These are phyloP conservation scores for Forsythia suspensa DNA, from an alignment of 257 asterid genomes.

Conservation along the genomic window DNA sequence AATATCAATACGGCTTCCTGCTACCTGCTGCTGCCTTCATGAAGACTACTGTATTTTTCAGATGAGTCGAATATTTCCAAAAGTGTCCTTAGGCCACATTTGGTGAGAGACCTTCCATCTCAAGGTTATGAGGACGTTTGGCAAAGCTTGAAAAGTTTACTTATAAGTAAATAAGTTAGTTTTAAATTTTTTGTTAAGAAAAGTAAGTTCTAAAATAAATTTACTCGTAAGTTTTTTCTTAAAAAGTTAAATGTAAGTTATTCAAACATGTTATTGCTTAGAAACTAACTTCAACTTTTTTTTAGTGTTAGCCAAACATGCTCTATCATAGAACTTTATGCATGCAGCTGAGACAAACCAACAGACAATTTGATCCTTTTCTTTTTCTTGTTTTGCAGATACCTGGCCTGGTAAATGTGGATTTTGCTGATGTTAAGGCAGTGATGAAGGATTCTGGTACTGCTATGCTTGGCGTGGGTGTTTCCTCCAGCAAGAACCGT, in stretches of 20 bases:
- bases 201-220: neutral
- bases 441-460: constrained; percentile 99
- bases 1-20: neutral
- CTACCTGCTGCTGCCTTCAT: neutral
- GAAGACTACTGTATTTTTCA: no score
- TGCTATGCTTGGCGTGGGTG: constrained; percentile 99
- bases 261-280: neutral
- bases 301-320: neutral
- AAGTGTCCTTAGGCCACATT: neutral
- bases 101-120: neutral
- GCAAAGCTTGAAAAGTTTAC: no score
- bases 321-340: neutral
- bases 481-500: constrained; percentile 96
- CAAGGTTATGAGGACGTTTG: neutral
- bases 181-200: no score
- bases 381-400: constrained; percentile 53
- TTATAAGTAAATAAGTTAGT: no score
- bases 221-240: no score
- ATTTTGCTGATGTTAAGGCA: constrained; percentile 97
- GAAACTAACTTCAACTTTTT: neutral
- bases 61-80: neutral
- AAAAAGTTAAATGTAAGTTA: neutral
- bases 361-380: neutral
- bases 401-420: constrained; percentile 97
- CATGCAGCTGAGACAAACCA: neutral